Base-by-base conservation (phyloP, 164 flowering plant species). In the Hamamelis virginiana region DNA sequence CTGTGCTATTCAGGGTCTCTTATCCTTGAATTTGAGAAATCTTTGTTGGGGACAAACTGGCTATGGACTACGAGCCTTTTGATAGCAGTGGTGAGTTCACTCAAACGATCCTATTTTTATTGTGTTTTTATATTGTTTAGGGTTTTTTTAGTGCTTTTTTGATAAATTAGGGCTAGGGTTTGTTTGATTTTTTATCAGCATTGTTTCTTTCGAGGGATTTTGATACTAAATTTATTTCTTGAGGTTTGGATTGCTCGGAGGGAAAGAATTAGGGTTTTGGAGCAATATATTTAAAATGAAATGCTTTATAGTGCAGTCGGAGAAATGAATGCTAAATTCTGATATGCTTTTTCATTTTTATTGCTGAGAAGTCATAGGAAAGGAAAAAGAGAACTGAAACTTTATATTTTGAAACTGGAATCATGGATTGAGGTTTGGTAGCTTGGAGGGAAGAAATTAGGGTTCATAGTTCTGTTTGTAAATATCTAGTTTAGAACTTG, bases 71-170 rank as follows among this genome's bases (percentile, higher is more conserved):
- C 78, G 78, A 69, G 48, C 74, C 80, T 4, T 74, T 62, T 50
- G 83, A 80, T 68, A 80, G 80, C 68, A 80, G 83, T 19, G 83
- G 83, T 80, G 16, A 74, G 74, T 66, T 65, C n/a, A 9, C 26
- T 67, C 12, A 21, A 22, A 56, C 41, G 16, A 45, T 72, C 67
- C 10, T 8, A 48, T 64, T 25, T 57, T 65, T 11, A 25, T 41
- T 19, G 25, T 13, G 23, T 38, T 23, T 57, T 57, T 28, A 13
- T n/a, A 10, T 62, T 33, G 52, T 19, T 48, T 57, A 8, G 26
- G 38, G 44, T 21, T 52, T 47, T n/a, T 33, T 13, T 53, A 8
- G 33, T 53, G 13, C 14, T 53, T 22, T 48, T 1, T 8, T 51
- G 25, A 5, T 4, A 13, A 14, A 3, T 52, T 28, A 62, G 59